Evolutionary conservation across 176 grass and related monocot genomes (phyloP).

Genomic region (Carex cristatella): DNA sequence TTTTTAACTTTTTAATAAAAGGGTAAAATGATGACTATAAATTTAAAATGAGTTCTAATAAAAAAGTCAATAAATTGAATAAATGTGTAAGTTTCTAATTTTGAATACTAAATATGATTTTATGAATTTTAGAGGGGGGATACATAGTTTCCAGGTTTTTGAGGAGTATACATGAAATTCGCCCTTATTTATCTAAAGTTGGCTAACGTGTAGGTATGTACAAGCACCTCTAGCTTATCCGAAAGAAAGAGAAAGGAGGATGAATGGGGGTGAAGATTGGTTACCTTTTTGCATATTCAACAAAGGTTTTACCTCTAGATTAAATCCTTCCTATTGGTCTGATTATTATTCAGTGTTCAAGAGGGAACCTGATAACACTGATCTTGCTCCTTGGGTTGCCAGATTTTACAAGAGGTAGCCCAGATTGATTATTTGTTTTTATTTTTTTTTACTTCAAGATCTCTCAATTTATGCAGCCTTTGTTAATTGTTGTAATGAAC

Average conservation of each 20-base stretch:
- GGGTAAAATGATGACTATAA: too few relatives aligned
- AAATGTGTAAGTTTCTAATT: too few relatives aligned
- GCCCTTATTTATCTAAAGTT: not conserved
- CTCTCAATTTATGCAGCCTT: not conserved
- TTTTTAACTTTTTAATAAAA: too few relatives aligned
- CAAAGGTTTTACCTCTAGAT: constrained; percentile 59
- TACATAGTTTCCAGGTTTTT: too few relatives aligned
- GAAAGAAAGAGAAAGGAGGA: constrained; percentile 66
- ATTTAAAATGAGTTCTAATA: too few relatives aligned
- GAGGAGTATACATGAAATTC: too few relatives aligned
- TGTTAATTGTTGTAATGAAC: not conserved
- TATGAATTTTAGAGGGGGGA: too few relatives aligned
- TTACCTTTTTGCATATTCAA: constrained; percentile 85
- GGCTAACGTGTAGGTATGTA: constrained; percentile 47
- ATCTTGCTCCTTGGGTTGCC: constrained; percentile 89
- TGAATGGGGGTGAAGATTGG: constrained; percentile 65
- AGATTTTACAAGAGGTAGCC: constrained; percentile 66
- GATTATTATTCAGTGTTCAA: constrained; percentile 73
- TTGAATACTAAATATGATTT: too few relatives aligned
- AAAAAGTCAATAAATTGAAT: too few relatives aligned
- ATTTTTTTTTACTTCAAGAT: not conserved
- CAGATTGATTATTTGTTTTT: constrained; percentile 14
- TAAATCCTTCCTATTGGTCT: constrained; percentile 74
- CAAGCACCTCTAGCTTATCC: constrained; percentile 93
- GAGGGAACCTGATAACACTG: constrained; percentile 81